Evolutionary conservation across 441 rosid species (phyloP), one percentile per base, ranked within the genome.

Genomic region (Biscutella laevigata): DNA sequence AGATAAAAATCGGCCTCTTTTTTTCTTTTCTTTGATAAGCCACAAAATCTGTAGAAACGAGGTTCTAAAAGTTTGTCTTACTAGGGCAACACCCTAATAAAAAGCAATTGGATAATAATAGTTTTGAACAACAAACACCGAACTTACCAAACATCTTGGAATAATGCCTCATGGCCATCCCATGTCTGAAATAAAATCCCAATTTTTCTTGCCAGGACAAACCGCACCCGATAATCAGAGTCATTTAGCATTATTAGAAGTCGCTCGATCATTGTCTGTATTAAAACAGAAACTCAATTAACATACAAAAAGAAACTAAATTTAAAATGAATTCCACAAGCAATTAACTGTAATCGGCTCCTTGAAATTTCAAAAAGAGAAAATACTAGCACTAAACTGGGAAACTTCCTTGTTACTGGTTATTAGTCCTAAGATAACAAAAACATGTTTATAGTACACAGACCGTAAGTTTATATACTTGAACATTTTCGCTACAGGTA

Each of bases 131-230:
- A 65, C 33, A 43, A 58, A 59, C 47, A 65, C 44, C 57, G 66
- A 74, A 62, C 95, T 59, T 60, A 94, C 99, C 90, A 84, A 56
- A 84, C 78, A 78, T 94, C 99, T 69, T 78, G 83, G 61, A 89
- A 89, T 60, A 94, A 84, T 57, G 86, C 96, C 70, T 71, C 83
- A 53, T 94, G 99, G 20, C 99, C 99, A 63, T 94, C 99, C 99
- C 99, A 94, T 52, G 97, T 94, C 71, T 88, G 90, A 66, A 94
- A 89, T 25, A 94, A 88, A 77, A 88, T 77, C 63, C 83, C 87
- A 74, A 94, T 84, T 40, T 71, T 61, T 68, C 74, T 81, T 35
- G 85, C 92, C 64, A 86, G 54, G 52, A 69, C 78, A 67, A 79
- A 69, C 74, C 99, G 74, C 58, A 86, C 99, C 65, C 95, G 88